Base-by-base conservation (phyloP, 2,329 filamentous ascomycete genomes). In the Pyrenochaeta sp. region DNA sequence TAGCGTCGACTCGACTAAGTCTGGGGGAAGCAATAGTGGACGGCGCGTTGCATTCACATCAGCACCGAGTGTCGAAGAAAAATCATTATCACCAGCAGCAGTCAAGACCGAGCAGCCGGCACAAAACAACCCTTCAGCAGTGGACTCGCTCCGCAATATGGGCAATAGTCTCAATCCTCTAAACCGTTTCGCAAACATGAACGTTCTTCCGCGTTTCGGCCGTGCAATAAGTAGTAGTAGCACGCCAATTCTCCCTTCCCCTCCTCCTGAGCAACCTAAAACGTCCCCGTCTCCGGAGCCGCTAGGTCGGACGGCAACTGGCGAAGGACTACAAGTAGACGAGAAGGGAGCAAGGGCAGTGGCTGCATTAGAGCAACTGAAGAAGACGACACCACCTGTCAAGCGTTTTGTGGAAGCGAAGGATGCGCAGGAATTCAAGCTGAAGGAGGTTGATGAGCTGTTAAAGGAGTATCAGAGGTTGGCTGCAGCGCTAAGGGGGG, bases 161-260 rank as follows among this genome's bases (percentile, higher is more conserved):
- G 89, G 92, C 37, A 95, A 86, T 74, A 89, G 90, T 0, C 81
- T 96, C 34, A 96, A 96, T 69, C 92, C 92, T 2, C 89, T 96
- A 74, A 91, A 88, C 44, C 87, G 92, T 50, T 86, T 96, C 50
- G 88, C 90, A 8, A 84, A 88, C 34, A 92, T 95, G 73, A 85
- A 86, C 54, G 85, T 89, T 72, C 90, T 96, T 66, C 87, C 90
- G 54, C 89, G 88, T 0, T 94, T 96, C 68, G 91, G 91, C 1
- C 82, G 90, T 51, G 77, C 81, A 22, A 77, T 81, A 8, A 83
- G 69, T 44, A 74, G 66, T 46, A 67, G 44, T 36, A 75, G 77
- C 9, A 78, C 83, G 25, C 77, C 81, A 24, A 55, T 78, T 15
- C 66, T 79, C 13, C 67, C 78, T 46, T 74, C 82, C 19, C 72